A percentile compares a stretch with the other conserved stretches of the same genome.
These are phyloP conservation scores for Endogone sp. DNA, from an alignment of 192 early-diverging fungal genomes.

Conservation along the genomic window DNA sequence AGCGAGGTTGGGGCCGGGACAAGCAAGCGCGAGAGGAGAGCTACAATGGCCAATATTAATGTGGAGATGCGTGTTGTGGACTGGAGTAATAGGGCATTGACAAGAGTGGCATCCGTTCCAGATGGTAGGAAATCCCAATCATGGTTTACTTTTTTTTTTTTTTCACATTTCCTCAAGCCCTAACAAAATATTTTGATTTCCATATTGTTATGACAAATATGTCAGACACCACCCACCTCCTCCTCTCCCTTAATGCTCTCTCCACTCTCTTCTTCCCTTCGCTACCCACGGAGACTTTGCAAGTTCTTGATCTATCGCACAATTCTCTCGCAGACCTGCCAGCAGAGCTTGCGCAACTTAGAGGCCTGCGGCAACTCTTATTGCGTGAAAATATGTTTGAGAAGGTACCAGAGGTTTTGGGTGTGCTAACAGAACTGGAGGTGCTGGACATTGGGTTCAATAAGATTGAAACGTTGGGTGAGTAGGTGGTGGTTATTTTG, in stretches of 20 bases:
- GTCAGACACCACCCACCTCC: slow-evolving; percentile 29
- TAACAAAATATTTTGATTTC: too few species aligned
- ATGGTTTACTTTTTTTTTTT: neutral
- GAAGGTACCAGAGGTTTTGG: slow-evolving; percentile 28
- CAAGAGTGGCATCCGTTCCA: neutral
- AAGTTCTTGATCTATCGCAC: slow-evolving; percentile 34
- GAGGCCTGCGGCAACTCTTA: slow-evolving; percentile 26
- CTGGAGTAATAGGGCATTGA: neutral
- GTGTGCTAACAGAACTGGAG: slow-evolving; percentile 27
- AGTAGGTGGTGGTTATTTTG: neutral
- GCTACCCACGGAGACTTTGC: slow-evolving; percentile 15
- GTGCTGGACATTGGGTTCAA: slow-evolving; percentile 31
- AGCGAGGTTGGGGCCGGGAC: neutral
- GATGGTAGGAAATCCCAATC: neutral
- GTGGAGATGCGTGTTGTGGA: neutral
- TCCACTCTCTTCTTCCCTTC: slow-evolving; percentile 16
- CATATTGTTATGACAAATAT: too few species aligned
- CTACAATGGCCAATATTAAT: neutral
- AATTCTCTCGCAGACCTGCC: slow-evolving; percentile 32
- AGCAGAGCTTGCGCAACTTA: slow-evolving; percentile 24
- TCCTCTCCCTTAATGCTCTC: slow-evolving; percentile 25
- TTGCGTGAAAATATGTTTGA: slow-evolving; percentile 28
- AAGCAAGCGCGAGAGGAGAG: neutral
- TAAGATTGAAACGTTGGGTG: slow-evolving; percentile 30
- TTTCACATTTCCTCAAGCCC: too few species aligned